These are phyloP conservation scores for Parascedosporium putredinis DNA, from an alignment of 2,329 filamentous ascomycete species.

Conservation along the genomic window DNA sequence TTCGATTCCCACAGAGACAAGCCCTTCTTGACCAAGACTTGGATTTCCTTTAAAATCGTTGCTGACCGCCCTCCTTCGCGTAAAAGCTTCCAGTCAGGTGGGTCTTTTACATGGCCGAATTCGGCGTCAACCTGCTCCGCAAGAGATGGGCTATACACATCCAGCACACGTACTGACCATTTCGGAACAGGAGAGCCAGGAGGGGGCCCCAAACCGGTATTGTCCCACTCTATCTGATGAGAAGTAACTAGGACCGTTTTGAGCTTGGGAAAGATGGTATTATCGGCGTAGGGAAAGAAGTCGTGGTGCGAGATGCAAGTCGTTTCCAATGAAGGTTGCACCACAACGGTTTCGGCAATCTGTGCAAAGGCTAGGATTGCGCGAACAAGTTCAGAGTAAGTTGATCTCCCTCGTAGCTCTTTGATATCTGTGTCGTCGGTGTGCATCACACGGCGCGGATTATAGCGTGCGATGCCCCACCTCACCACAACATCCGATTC, in stretches of 20 bases:
- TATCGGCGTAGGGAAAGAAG: neutral
- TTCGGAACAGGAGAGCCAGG: neutral
- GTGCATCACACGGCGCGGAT: neutral
- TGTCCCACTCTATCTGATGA: neutral
- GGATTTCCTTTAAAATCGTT: neutral
- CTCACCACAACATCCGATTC: neutral
- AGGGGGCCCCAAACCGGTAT: neutral
- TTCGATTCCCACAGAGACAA: neutral
- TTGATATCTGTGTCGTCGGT: neutral
- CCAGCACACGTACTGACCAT: neutral
- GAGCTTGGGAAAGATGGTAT: conserved; percentile 1
- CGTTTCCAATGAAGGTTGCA: neutral
- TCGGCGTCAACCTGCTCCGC: neutral
- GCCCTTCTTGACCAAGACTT: neutral
- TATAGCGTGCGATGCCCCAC: neutral
- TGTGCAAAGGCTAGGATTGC: neutral
- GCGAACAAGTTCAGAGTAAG: neutral
- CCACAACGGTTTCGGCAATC: neutral
- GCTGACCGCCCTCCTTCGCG: neutral
- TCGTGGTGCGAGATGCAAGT: neutral
- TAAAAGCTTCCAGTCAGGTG: neutral
- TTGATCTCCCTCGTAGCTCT: neutral
- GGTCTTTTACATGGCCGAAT: neutral
- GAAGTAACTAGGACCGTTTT: neutral
- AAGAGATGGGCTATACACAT: neutral